These are phyloP conservation scores for Hapsidospora chrysogenum DNA, from an alignment of 495 filamentous ascomycete species.

Conservation along the genomic window DNA sequence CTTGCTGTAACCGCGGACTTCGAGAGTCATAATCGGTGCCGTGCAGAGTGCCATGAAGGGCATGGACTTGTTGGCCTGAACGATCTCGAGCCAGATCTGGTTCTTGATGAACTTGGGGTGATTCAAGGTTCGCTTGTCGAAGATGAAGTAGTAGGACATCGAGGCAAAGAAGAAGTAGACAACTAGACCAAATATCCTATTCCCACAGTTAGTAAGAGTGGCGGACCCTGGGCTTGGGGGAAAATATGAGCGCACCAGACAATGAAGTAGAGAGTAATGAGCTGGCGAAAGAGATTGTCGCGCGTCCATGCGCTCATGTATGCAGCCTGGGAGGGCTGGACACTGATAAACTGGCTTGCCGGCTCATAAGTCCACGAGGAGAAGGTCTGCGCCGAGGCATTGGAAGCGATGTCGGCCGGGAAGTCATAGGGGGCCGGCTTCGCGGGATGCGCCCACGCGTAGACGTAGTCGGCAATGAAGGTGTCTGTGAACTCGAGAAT, in stretches of 20 bases:
- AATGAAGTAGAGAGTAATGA: slow-evolving; percentile 60
- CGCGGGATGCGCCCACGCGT: slow-evolving; percentile 53
- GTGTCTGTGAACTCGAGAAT: slow-evolving; percentile 75
- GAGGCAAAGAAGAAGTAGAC: slow-evolving; percentile 74
- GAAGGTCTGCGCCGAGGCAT: slow-evolving; percentile 18
- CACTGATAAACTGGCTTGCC: slow-evolving; percentile 49
- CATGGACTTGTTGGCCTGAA: slow-evolving; percentile 55
- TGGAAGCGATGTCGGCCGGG: slow-evolving; percentile 15
- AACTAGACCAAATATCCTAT: slow-evolving; percentile 66
- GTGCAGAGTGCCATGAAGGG: slow-evolving; percentile 77
- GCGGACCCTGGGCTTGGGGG: slow-evolving; percentile 1
- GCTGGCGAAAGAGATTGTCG: slow-evolving; percentile 68
- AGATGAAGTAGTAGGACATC: slow-evolving; percentile 81
- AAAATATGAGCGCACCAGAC: slow-evolving; percentile 50
- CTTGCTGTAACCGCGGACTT: slow-evolving; percentile 73
- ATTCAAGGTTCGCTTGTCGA: slow-evolving; percentile 75
- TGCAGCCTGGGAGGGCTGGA: slow-evolving; percentile 61
- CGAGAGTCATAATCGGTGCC: slow-evolving; percentile 62
- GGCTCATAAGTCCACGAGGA: slow-evolving; percentile 47
- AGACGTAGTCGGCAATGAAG: slow-evolving; percentile 67
- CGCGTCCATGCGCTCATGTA: slow-evolving; percentile 67
- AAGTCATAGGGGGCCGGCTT: slow-evolving; percentile 30
- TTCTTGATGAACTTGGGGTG: slow-evolving; percentile 95
- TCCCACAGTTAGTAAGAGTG: slow-evolving; percentile 1
- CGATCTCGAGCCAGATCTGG: slow-evolving; percentile 76